Evolutionary conservation across 495 filamentous ascomycete species (phyloP), one percentile per base, ranked within the genome.

Genomic region (Penicillium flavigenum): DNA sequence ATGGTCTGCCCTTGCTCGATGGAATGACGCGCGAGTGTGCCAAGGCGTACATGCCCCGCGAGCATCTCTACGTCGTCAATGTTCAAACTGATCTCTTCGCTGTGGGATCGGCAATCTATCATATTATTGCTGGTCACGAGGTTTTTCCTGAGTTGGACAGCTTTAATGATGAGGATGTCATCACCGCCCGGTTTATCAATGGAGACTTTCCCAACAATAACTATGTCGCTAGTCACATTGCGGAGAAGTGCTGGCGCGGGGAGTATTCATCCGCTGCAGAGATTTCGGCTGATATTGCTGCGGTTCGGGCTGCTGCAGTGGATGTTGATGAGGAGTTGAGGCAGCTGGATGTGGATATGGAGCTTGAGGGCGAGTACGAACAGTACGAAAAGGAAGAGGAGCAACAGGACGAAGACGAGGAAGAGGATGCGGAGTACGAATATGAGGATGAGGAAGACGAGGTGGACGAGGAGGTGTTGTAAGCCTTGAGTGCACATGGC

Each of bases 51-150:
- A 53, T 70, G 51, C 67, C 65, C 4, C 54, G 64, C 8, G 3
- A 12, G 9, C 5, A 61, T 32, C 31, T 17, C n/a, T 51, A 57
- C 16, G 11, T 54, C 22, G 54, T 57, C 19, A 36, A 50, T 48
- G n/a, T 32, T 8, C 57, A 47, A 17, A 69, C 64, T 17, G 64
- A 69, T 58, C 46, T 66, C 10, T 66, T 69, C 38, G 64, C 66
- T n/a, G 41, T 66, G 14, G 65, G 65, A 10, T 56, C 63, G 45
- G 50, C 57, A 1, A 60, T 68, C 16, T 68, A 68, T 38, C 55
- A 52, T 32, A 57, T 66, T 17, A 55, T 65, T 12, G 34, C 32
- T 22, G 65, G 63, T 2, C 44, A 56, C 43, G 56, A 60, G 22
- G 58, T 64, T 9, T 67, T 67, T 42, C 63, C 56, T 6, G 65